Evolutionary conservation across 2,329 filamentous ascomycete genomes (phyloP), one percentile per base, ranked within the genome.

Genomic region (Tolypocladium paradoxum): DNA sequence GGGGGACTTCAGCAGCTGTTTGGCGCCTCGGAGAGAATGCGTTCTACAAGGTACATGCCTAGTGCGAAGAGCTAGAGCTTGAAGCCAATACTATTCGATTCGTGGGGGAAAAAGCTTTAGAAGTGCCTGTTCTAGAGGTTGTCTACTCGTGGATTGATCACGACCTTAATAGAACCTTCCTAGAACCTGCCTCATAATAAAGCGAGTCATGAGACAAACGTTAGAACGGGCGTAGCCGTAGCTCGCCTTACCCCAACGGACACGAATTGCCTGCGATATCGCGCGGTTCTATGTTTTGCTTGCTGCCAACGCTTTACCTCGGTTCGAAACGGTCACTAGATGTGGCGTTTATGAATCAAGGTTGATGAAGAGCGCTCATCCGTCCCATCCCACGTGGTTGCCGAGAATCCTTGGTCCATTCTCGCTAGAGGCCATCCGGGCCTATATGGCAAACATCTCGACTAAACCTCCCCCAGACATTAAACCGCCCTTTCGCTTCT

Each of bases 401-500:
- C 50, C 50, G 29, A 38, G 33, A 52, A 47, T 27, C 18, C 50
- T 52, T 52, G 50, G 50, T 27, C 50, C 50, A 37, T 48, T 52
- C 40, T 52, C 50, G 40, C 34, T 38, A 48, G 50, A 52, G 43
- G 50, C 16, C 40, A 47, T 52, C 2, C 50, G 16, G 40, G 38
- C 16, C 38, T 29, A 67, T 59, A 48, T 70, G 65, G 27, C 64
- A 62, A 46, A 60, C 62, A 36, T 70, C 68, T 22, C 53, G 52
- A 29, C 68, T 63, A 7, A 64, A 62, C 2, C 64, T 63, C 8
- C 64, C 59, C 2, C 61, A 56, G 33, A 66, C 58, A 35, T 65
- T 47, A 20, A 47, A 4, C 22, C 24, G 22, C 43, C 22, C 22
- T 47, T 47, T 47, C 43, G 27, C 43, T 47, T 47, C 22, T 47